Evolutionary conservation across 2,329 filamentous ascomycete genomes (phyloP), one percentile per base, ranked within the genome.

Genomic region (Fusarium devonianum): DNA sequence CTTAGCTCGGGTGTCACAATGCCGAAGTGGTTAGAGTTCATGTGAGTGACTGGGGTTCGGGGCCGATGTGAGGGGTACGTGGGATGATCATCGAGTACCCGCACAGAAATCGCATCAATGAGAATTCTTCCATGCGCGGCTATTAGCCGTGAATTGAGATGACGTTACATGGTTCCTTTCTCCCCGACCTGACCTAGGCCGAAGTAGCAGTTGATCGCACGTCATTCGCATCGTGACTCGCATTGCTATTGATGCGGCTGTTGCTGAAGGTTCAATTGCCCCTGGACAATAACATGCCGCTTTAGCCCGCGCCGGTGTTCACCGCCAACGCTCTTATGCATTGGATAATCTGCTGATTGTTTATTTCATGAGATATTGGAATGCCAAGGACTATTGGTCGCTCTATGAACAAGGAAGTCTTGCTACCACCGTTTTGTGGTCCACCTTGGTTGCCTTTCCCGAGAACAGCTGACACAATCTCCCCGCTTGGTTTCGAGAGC

Each of bases 201-300:
- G 17, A 36, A 39, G 40, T 40, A 41, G 54, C n/a, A 13, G 37
- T 22, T 34, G 30, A 17, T 32, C 53, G 23, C 16, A 25, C n/a
- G 23, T 54, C 38, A 30, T 35, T 39, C 44, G 44, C 51, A 56
- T 46, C 35, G 32, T 55, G 41, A 38, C 47, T 43, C 51, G 56
- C 32, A 30, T 53, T 53, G 40, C 36, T 41, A 58, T 58, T 58
- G 56, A 58, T 17, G 56, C 56, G 56, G 50, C 45, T 58, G 47
- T 59, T 17, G 22, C 1, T 22, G 2, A 12, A 26, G 21, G 16
- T 21, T 4, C 8, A 23, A 5, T 23, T 5, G 4, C 7, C 21
- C 23, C 23, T 12, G 23, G 23, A 10, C 23, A 26, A 26, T 12
- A 26, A 26, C 4, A 30, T 9, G 8, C 14, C 7, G 13, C 16